Evolutionary conservation across 2,329 filamentous ascomycete genomes (phyloP).

Genomic region (Trichophyton schoenleinii): DNA sequence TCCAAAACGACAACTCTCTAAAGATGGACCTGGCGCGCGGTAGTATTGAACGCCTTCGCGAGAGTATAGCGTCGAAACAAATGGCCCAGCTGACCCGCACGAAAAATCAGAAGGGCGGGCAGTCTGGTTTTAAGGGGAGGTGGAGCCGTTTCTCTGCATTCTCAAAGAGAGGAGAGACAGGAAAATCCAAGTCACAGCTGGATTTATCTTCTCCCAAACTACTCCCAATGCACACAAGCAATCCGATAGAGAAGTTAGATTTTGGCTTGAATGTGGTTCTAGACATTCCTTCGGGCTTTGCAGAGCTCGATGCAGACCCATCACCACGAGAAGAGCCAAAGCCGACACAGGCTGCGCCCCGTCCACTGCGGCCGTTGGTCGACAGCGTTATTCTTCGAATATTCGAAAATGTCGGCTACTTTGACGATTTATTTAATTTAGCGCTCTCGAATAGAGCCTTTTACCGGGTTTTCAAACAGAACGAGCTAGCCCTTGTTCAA

Average conservation of each 20-base stretch:
- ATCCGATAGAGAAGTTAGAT: neutral
- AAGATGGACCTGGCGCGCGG: neutral
- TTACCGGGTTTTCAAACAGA: slow-evolving; percentile 44
- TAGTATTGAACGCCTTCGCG: neutral
- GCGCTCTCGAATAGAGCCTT: slow-evolving; percentile 45
- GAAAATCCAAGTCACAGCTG: neutral
- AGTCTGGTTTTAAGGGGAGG: neutral
- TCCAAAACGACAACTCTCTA: neutral
- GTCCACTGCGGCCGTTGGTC: slow-evolving; percentile 20
- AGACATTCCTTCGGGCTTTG: neutral
- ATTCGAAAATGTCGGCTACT: slow-evolving; percentile 35
- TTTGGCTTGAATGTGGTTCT: neutral
- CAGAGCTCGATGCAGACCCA: neutral
- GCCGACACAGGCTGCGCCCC: slow-evolving; percentile 13
- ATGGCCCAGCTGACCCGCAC: neutral
- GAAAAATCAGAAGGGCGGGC: neutral
- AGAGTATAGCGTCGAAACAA: slow-evolving; percentile 1
- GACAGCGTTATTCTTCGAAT: slow-evolving; percentile 43
- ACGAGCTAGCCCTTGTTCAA: slow-evolving; percentile 44
- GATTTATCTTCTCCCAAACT: neutral
- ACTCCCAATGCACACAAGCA: neutral
- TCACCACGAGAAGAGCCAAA: slow-evolving; percentile 24
- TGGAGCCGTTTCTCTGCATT: neutral
- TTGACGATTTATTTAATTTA: slow-evolving; percentile 44
- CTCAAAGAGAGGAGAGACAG: neutral